Conservation (phyloP, 2,329 filamentous ascomycete genomes). For the Thielaviopsis punctulata region DNA sequence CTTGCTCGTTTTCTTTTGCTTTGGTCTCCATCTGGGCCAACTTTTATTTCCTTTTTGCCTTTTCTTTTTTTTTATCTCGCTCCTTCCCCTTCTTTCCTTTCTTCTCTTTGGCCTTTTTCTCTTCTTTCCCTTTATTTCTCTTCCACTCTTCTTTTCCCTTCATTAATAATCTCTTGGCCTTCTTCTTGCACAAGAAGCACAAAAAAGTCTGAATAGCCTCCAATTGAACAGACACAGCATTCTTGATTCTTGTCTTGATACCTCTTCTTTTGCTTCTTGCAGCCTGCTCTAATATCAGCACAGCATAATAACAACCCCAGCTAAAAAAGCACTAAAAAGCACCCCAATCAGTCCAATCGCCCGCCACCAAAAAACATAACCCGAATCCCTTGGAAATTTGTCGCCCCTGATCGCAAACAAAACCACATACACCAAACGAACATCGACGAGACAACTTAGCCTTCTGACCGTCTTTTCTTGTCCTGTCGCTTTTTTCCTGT, state of each 20-base stretch:
- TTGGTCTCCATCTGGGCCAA: not conserved
- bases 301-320: not conserved
- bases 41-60: not conserved
- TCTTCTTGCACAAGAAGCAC: constrained; percentile 2
- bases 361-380: constrained; percentile 6
- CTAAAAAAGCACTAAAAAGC: not conserved
- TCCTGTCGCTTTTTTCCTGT: not conserved
- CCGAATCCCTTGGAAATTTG: constrained; percentile 4
- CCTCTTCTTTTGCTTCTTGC: not conserved
- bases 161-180: not conserved
- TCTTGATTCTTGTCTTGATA: not conserved
- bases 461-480: not conserved
- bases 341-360: constrained; percentile 2
- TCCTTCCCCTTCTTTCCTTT: not conserved
- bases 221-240: not conserved
- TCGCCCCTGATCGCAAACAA: constrained; percentile 4
- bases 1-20: not conserved
- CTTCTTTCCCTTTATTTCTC: constrained; percentile 1
- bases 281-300: not conserved
- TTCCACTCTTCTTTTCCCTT: not conserved
- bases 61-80: not conserved
- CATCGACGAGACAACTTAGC: not conserved
- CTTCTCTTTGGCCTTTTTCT: not conserved
- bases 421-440: no score
- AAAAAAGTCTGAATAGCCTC: not conserved